Base-by-base conservation (phyloP, 805 yeast species). In the Lipomyces chichibuensis region DNA sequence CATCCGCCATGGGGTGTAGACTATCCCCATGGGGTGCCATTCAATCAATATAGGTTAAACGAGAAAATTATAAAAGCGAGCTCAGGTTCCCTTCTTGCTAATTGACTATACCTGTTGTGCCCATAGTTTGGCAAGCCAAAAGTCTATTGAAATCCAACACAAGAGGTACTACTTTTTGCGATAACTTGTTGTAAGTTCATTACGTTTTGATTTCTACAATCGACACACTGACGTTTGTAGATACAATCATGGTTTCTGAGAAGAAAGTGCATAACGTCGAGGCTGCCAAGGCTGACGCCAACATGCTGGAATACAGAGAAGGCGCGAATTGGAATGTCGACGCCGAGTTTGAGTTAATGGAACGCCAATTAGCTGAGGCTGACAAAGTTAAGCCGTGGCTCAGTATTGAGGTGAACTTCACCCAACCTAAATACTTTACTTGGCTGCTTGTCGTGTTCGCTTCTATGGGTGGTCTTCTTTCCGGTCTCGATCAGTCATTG, bases 401-500 rank as follows among this genome's bases (percentile, higher is more conserved):
- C 13, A 57, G 60, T 20, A 37, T 57, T 35, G 60, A 57, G 11
- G 13, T 59, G 23, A 59, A 59, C 67, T 85, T 85, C 75, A 69
- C 80, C 64, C 79, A 83, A 71, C 83, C 82, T 65, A 78, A 75
- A 51, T 72, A 82, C 73, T 83, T 85, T 82, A 84, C 82, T 33
- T 75, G 76, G 64, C 76, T 84, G 71, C 77, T 87, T 59, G 90
- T 88, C 25, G 75, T 74, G 17, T 86, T 87, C 71, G 88, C 89
- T 5, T 83, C 89, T 5, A 82, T 84, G 66, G 90, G 88, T 35
- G 91, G 91, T 62, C 75, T 87, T 64, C 82, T 87, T 62, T 85
- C 89, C 14, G 91, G 91, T 71, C 77, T 87, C 58, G 91, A 87
- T 77, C 91, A 87, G 79, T 85, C 89, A 23, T 81, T 87, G 53